Evolutionary conservation across 31 red algal genomes (phyloP), one percentile per base, ranked within the genome.

Genomic region (Endocladia muricata): DNA sequence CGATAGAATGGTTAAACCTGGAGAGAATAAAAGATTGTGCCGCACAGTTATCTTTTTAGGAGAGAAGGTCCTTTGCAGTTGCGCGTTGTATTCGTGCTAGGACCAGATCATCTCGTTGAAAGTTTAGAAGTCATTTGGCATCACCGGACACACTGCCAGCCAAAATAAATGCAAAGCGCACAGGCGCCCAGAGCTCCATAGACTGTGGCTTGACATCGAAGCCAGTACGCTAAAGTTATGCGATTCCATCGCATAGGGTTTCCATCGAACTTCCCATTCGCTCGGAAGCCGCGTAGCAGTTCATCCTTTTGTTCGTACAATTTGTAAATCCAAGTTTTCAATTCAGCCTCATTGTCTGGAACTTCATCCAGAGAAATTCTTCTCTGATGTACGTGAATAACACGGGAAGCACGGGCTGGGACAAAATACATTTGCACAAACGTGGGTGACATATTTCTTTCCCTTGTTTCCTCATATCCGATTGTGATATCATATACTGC

Each of bases 401-500:
- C 63, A 22, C 78, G 78, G 13, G 67, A 48, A 21, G 37, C 55
- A 22, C 19, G 28, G 23, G 78, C 47, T 6, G 88, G 70, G 9
- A 63, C 73, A 49, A 73, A 83, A 55, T 78, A 77, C 66, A 88
- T 80, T 74, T 71, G 25, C 32, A 36, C 25, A 47, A 94, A 89
- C 19, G 83, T 68, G 33, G 91, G 91, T 19, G 35, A 37, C 57
- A 84, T 58, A 33, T 76, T 52, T 26, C 72, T 31, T 37, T 65
- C 55, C 29, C 55, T 73, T 8, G 60, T 36, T 39, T 86, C 64
- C 36, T 79, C 48, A 59, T 97, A 97, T n/a, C 91, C 91, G 25
- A 97, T 93, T 4, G 94, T 97, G 3, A 93, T 48, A 36, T 97
- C 94, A 64, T 97, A 97, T 28, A 93, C 87, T 13, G 94, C 94